Base-by-base conservation (phyloP, 2,329 filamentous ascomycete genomes). In the Neopestalotiopsis sp. region DNA sequence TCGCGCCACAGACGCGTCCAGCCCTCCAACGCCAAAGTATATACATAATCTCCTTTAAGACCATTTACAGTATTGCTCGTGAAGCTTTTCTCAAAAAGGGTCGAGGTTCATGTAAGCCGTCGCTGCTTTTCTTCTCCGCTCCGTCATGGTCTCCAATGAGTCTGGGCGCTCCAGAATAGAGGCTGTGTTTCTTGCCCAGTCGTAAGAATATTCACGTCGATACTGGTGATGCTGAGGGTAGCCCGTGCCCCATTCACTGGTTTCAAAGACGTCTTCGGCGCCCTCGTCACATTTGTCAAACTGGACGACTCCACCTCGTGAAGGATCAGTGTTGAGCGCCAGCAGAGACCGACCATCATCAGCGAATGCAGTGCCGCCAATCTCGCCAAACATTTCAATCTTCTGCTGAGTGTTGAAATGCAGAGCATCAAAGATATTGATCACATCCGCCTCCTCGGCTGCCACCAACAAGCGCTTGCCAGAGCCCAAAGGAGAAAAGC, bases 351-450 rank as follows among this genome's bases (percentile, higher is more conserved):
- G 85, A 0, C 92, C 93, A 63, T 90, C 89, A 56, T 91, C 88
- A 4, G 90, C 84, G 72, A 94, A 90, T 24, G 85, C 84, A 4
- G 92, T 81, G 20, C 93, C 93, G 7, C 88, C 92, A 69, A 94
- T 88, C 74, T 93, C 91, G 45, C 93, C 92, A 78, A 95, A 94
- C 67, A 94, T 86, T 70, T 93, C 91, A 10, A 95, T 81, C 0
- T 87, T 88, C 78, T 95, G 92, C 77, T 90, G 89, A n/a, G 85
- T 85, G 28, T 83, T 79, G 74, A 90, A 93, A 0, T 84, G 89
- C 74, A 87, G 83, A 0, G 89, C 91, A 72, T 94, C 90, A 72
- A 94, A 90, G 60, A 95, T 83, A 76, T 87, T 90, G 75, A 95
- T 81, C 69, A 88, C 88, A 76, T 95, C 93, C 42, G 92, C 91